phyloP scores from a whole-genome alignment of 2,329 filamentous ascomycete genomes.

The Penicillium sp. region DNA sequence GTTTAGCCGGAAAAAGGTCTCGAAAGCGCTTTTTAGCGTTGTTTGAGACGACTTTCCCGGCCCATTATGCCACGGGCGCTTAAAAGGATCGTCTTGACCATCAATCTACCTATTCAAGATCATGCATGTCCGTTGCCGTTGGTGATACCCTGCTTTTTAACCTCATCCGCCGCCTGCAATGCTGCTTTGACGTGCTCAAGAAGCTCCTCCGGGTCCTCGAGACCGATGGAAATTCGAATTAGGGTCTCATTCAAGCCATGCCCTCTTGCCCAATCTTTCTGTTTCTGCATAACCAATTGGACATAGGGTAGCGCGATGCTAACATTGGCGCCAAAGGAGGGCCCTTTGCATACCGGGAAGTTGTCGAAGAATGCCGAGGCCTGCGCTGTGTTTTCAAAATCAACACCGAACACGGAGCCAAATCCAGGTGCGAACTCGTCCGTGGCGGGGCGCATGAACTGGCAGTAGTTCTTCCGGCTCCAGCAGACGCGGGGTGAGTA shows the following conservation, averaged over 20 bases:
- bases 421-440: slow-evolving; percentile 19
- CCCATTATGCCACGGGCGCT: background rate
- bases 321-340: slow-evolving; percentile 35
- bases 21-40: background rate
- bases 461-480: slow-evolving; percentile 2
- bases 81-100: background rate
- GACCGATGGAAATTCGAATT: slow-evolving; percentile 4
- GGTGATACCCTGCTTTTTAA: background rate
- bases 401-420: slow-evolving; percentile 28
- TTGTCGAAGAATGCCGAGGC: slow-evolving; percentile 36
- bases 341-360: slow-evolving; percentile 36
- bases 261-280: slow-evolving; percentile 8
- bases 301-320: slow-evolving; percentile 29
- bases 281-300: background rate
- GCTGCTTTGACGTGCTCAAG: background rate
- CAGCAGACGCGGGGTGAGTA: slow-evolving; percentile 2
- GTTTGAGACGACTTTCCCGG: too few species aligned
- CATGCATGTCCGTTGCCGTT: background rate
- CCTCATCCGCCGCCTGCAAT: background rate
- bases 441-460: background rate
- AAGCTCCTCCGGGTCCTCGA: slow-evolving; percentile 3
- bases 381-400: slow-evolving; percentile 21
- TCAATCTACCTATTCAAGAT: background rate
- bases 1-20: background rate
- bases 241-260: slow-evolving; percentile 4